A percentile compares a stretch with the other conserved stretches of the same genome.
phyloP scores from a whole-genome alignment of 2,329 filamentous ascomycete genomes.

The Arthrobotrys conoides region DNA sequence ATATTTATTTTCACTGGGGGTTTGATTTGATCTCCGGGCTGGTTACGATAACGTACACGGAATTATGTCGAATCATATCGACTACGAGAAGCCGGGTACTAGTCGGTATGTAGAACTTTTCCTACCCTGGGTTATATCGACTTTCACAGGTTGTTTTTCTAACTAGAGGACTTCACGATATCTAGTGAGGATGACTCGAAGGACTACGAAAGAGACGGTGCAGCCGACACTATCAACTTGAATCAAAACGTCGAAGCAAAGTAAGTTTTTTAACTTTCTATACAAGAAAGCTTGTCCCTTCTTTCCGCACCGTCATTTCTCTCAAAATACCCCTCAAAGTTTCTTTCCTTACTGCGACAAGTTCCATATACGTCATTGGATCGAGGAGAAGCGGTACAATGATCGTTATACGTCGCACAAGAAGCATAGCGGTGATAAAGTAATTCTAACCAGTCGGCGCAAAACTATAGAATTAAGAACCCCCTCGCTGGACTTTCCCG shows the following conservation, averaged over 20 bases:
- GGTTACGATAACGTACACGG: constrained; percentile 1
- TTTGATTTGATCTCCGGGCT: neutral
- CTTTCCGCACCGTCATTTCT: neutral
- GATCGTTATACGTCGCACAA: constrained; percentile 16
- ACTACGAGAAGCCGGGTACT: constrained; percentile 50
- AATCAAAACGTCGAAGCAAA: constrained; percentile 58
- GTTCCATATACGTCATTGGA: constrained; percentile 10
- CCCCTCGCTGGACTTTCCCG: constrained; percentile 73
- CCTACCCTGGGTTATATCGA: neutral
- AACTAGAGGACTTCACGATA: constrained; percentile 12
- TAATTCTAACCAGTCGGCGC: neutral
- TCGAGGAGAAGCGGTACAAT: neutral
- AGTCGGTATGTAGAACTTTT: constrained; percentile 31
- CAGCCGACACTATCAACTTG: constrained; percentile 36
- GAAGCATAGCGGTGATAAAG: neutral
- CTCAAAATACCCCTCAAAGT: constrained; percentile 9
- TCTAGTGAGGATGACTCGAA: constrained; percentile 45
- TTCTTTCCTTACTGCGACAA: neutral
- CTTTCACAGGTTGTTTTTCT: constrained; percentile 12
- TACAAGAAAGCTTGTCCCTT: neutral
- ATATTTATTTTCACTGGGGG: neutral
- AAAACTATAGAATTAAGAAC: constrained; percentile 70
- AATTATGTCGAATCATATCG: constrained; percentile 38
- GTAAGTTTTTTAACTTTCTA: constrained; percentile 25
- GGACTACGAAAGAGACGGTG: constrained; percentile 49